These are phyloP conservation scores for Russula ochroleuca DNA, from an alignment of 768 basidiomycete genomes.

Conservation along the genomic window DNA sequence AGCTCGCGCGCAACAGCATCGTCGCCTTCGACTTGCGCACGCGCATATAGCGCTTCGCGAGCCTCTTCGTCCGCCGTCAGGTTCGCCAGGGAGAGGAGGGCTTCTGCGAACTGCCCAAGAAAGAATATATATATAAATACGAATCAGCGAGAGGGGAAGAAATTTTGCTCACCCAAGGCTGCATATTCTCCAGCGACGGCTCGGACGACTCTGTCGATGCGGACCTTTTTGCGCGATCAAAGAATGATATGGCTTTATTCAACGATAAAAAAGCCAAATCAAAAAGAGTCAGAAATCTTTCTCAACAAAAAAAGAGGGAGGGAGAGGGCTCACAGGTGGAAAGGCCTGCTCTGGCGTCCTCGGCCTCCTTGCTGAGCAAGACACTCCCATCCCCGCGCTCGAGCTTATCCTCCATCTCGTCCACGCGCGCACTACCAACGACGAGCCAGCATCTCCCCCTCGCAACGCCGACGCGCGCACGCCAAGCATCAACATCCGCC, in stretches of 20 bases:
- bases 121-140: not conserved
- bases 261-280: conserved; percentile 15
- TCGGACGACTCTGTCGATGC: conserved; percentile 20
- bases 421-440: conserved; percentile 51
- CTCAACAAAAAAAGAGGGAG: not conserved
- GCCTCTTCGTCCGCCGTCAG: conserved; percentile 46
- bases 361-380: conserved; percentile 46
- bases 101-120: conserved; percentile 45
- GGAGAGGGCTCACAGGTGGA: conserved; percentile 37
- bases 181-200: conserved; percentile 24
- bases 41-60: conserved; percentile 49
- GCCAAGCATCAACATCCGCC: conserved; percentile 50
- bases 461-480: conserved; percentile 42
- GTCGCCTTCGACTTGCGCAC: conserved; percentile 48
- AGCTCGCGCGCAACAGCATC: conserved; percentile 37
- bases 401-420: conserved; percentile 51
- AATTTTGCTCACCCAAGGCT: conserved; percentile 25
- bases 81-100: conserved; percentile 56
- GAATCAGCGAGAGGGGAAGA: no score
- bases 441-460: conserved; percentile 55
- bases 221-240: conserved; percentile 34
- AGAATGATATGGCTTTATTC: conserved; percentile 33
- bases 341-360: conserved; percentile 52
- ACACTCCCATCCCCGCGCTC: conserved; percentile 43
- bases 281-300: not conserved